phyloP scores from a whole-genome alignment of 768 basidiomycete genomes.

The Fistulinella prunicolor region DNA sequence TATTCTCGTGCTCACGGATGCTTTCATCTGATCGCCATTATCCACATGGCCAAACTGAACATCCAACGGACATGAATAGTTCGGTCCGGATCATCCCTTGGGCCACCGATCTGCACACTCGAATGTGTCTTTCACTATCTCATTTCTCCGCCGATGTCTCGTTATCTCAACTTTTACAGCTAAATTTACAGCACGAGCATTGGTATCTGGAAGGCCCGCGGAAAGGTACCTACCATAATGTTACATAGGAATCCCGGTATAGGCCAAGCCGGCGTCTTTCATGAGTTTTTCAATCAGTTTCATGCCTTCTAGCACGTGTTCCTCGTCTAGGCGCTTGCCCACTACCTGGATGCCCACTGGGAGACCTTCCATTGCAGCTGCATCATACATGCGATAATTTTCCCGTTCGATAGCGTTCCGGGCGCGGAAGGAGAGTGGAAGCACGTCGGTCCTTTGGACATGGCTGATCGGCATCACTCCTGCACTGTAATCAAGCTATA shows the following conservation, averaged over 20 bases:
- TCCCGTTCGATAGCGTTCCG: constrained; percentile 39
- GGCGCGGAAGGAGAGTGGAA: constrained; percentile 21
- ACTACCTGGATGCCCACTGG: constrained; percentile 45
- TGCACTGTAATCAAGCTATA: constrained; percentile 43
- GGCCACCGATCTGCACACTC: no score
- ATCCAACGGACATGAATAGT: no score
- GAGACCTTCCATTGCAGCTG: constrained; percentile 41
- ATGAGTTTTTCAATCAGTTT: constrained; percentile 35
- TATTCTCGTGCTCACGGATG: no score
- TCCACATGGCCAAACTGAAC: no score
- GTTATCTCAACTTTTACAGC: no score
- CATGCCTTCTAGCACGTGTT: constrained; percentile 47
- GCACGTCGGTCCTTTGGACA: constrained; percentile 37
- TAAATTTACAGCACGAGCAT: neutral
- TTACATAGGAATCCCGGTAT: constrained; percentile 25
- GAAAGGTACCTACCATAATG: neutral
- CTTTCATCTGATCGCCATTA: no score
- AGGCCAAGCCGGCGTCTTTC: constrained; percentile 21
- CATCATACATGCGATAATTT: constrained; percentile 42
- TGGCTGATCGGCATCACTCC: constrained; percentile 45
- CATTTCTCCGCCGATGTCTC: no score
- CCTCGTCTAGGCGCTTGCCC: constrained; percentile 44
- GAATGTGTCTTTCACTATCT: no score
- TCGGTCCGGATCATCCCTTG: no score
- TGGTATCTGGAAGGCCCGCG: neutral